Conservation (phyloP, 2,329 filamentous ascomycete genomes). For the Pezicula radicicola region DNA sequence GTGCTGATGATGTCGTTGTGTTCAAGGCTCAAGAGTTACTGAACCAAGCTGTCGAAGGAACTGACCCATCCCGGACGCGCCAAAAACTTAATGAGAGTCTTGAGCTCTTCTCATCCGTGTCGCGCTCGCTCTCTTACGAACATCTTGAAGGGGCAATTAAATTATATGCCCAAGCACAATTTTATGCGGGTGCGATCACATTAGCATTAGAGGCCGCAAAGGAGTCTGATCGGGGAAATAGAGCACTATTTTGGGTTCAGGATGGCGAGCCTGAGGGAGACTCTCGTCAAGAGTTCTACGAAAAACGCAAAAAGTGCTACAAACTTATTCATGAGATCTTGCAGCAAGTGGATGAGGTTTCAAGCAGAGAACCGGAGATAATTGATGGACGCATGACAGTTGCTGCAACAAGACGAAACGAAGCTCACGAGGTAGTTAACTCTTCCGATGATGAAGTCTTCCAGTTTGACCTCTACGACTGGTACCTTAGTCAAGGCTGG, state of each 20-base stretch:
- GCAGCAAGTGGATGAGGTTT: conserved; percentile 69
- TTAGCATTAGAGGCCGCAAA: conserved; percentile 80
- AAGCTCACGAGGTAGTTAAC: conserved; percentile 90
- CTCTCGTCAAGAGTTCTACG: conserved; percentile 63
- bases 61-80: conserved; percentile 69
- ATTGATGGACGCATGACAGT: conserved; percentile 77
- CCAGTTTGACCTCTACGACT: conserved; percentile 94
- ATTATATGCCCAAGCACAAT: conserved; percentile 78
- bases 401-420: conserved; percentile 73
- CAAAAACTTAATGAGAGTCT: conserved; percentile 85
- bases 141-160: conserved; percentile 76
- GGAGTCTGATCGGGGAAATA: conserved; percentile 83
- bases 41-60: conserved; percentile 80
- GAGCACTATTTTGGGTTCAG: conserved; percentile 80
- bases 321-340: conserved; percentile 83
- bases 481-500: conserved; percentile 87
- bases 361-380: conserved; percentile 64
- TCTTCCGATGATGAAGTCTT: conserved; percentile 89
- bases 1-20: conserved; percentile 92
- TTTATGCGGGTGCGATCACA: conserved; percentile 91
- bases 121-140: conserved; percentile 74
- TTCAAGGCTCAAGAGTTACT: conserved; percentile 98
- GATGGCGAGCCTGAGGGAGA: conserved; percentile 75
- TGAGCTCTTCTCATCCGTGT: conserved; percentile 84
- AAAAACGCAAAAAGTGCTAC: conserved; percentile 76